Conservation (phyloP, 2,329 filamentous ascomycete genomes). For the Fusarium sp. region DNA sequence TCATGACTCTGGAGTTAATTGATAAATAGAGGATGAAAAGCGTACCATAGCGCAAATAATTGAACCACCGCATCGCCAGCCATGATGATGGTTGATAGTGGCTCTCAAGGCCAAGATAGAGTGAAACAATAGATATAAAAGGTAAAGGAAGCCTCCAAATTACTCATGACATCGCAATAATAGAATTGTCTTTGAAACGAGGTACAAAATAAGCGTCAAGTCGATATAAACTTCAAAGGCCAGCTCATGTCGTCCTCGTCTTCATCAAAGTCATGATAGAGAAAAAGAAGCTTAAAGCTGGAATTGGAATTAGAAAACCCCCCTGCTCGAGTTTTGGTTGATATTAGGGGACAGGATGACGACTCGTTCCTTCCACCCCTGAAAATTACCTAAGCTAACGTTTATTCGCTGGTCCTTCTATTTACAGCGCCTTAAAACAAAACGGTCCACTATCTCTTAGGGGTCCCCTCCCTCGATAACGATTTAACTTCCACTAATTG, state of each 20-base stretch:
- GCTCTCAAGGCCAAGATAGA: slow-evolving; percentile 20
- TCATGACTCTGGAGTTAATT: neutral
- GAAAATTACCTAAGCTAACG: slow-evolving; percentile 37
- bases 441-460: slow-evolving; percentile 15
- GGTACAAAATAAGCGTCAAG: neutral
- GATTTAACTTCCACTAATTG: slow-evolving; percentile 2
- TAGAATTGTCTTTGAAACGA: neutral
- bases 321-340: slow-evolving; percentile 28
- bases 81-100: slow-evolving; percentile 30
- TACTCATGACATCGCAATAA: slow-evolving; percentile 33
- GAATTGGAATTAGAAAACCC: neutral
- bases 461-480: slow-evolving; percentile 9
- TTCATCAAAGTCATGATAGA: slow-evolving; percentile 33
- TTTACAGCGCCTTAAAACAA: slow-evolving; percentile 12
- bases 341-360: slow-evolving; percentile 37
- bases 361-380: slow-evolving; percentile 26
- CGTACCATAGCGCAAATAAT: slow-evolving; percentile 44
- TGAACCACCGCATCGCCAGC: slow-evolving; percentile 40
- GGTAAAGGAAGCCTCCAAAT: slow-evolving; percentile 7
- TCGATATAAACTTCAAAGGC: neutral
- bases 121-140: slow-evolving; percentile 23
- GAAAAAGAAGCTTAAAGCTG: slow-evolving; percentile 5
- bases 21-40: neutral
- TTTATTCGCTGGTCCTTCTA: slow-evolving; percentile 1
- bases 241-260: neutral